A percentile compares a stretch with the other conserved stretches of the same genome.
Conservation (phyloP, 2,329 filamentous ascomycete genomes). For the Botryosphaeria dothidea region DNA sequence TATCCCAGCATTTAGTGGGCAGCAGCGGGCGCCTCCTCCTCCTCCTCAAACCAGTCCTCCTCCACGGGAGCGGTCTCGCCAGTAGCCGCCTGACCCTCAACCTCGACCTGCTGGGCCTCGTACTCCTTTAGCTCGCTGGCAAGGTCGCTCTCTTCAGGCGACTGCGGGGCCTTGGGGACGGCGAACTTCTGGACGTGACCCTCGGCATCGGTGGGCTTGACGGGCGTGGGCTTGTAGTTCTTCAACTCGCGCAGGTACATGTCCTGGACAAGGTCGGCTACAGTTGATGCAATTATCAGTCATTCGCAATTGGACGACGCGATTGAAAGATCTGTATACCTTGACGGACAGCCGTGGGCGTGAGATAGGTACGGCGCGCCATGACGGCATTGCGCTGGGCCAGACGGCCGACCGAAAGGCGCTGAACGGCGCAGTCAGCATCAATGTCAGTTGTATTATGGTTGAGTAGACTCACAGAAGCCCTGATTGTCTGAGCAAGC, state of each 20-base stretch:
- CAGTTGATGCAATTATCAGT: slow-evolving; percentile 18
- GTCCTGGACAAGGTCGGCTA: slow-evolving; percentile 97
- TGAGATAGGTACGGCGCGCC: slow-evolving; percentile 64
- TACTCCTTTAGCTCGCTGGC: slow-evolving; percentile 91
- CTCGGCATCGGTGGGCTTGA: slow-evolving; percentile 85
- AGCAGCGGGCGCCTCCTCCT: slow-evolving; percentile 55
- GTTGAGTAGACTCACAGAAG: slow-evolving; percentile 51
- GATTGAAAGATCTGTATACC: slow-evolving; percentile 46
- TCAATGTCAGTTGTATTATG: background rate
- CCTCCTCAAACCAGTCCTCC: slow-evolving; percentile 79
- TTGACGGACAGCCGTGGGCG: slow-evolving; percentile 61
- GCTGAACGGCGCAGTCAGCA: slow-evolving; percentile 42
- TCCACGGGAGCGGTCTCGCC: slow-evolving; percentile 62
- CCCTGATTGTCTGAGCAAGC: slow-evolving; percentile 63
- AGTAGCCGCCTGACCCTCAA: slow-evolving; percentile 77
- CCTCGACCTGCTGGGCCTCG: slow-evolving; percentile 89
- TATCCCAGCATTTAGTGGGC: slow-evolving; percentile 25
- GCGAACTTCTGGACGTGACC: slow-evolving; percentile 89
- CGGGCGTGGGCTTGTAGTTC: slow-evolving; percentile 81
- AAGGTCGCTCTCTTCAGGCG: slow-evolving; percentile 92
- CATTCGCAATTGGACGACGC: slow-evolving; percentile 21
- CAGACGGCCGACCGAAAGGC: slow-evolving; percentile 62
- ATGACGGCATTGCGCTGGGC: slow-evolving; percentile 58
- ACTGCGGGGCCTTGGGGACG: slow-evolving; percentile 76
- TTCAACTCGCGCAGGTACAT: slow-evolving; percentile 96